A percentile compares a stretch with the other conserved stretches of the same genome.
These are phyloP conservation scores for Asparagopsis taxiformis DNA, from an alignment of 31 red algal genomes.

Conservation along the genomic window DNA sequence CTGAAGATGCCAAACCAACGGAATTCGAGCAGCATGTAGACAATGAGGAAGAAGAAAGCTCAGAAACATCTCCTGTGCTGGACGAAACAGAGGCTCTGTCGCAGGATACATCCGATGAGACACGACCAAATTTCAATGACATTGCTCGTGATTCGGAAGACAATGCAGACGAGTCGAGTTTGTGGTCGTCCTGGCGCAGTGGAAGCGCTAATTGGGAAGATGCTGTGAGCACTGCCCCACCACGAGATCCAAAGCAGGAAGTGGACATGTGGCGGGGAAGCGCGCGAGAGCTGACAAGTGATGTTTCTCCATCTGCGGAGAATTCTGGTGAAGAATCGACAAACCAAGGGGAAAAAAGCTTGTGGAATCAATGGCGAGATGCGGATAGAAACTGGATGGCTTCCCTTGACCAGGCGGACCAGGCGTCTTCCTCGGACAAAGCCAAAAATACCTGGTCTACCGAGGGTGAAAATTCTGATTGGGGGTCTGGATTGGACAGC, in stretches of 20 bases:
- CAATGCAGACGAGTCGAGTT: conserved; percentile 15
- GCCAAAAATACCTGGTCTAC: background rate
- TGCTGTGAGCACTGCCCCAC: background rate
- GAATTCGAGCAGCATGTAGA: background rate
- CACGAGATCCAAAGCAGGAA: conserved; percentile 64
- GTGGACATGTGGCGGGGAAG: conserved; percentile 78
- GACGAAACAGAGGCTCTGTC: background rate
- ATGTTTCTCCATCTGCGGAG: too few relatives aligned
- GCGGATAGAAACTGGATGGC: conserved; percentile 39
- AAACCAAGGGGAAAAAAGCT: background rate
- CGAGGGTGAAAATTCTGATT: conserved; percentile 26
- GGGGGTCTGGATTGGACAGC: conserved; percentile 35
- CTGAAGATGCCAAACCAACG: background rate
- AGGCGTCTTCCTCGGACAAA: background rate
- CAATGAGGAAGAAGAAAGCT: background rate
- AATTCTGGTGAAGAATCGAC: background rate
- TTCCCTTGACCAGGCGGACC: conserved; percentile 9
- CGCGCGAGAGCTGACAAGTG: conserved; percentile 43
- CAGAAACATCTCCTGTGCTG: background rate
- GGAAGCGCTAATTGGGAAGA: conserved; percentile 27
- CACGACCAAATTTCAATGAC: background rate
- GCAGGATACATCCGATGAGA: background rate
- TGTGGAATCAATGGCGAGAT: conserved; percentile 46
- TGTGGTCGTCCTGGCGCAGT: conserved; percentile 44
- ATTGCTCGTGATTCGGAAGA: background rate